Conservation (phyloP, 2,329 filamentous ascomycete species). For the Botryosphaeria dothidea region DNA sequence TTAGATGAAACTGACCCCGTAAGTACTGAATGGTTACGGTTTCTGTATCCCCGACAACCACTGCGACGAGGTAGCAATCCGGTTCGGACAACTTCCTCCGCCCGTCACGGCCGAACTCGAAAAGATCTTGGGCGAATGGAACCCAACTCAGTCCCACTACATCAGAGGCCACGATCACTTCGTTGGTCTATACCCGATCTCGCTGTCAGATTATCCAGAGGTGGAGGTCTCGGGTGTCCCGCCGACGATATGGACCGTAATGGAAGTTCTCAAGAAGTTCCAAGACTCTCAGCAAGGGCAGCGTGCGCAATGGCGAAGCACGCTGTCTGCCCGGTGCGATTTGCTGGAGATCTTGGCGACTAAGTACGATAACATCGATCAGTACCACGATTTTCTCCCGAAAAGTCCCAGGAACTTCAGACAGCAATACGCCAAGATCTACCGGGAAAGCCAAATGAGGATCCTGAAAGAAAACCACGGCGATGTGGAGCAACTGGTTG, state of each 20-base stretch:
- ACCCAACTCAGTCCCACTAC: slow-evolving; percentile 27
- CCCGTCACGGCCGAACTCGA: slow-evolving; percentile 26
- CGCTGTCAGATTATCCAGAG: slow-evolving; percentile 24
- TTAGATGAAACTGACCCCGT: not conserved
- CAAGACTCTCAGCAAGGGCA: not conserved
- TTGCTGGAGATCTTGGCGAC: slow-evolving; percentile 28
- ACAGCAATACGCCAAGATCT: slow-evolving; percentile 39
- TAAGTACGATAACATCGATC: slow-evolving; percentile 28
- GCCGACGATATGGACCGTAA: slow-evolving; percentile 34
- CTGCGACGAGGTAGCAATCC: slow-evolving; percentile 47
- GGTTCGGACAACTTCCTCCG: slow-evolving; percentile 42
- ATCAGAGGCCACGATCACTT: slow-evolving; percentile 35
- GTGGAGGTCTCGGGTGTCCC: slow-evolving; percentile 37
- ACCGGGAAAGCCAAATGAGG: slow-evolving; percentile 36
- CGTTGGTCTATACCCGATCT: slow-evolving; percentile 33
- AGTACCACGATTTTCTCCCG: slow-evolving; percentile 22
- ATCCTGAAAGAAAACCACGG: slow-evolving; percentile 27
- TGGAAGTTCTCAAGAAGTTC: slow-evolving; percentile 27
- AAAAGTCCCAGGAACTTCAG: slow-evolving; percentile 31
- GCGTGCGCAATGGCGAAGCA: slow-evolving; percentile 21
- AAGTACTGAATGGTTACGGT: slow-evolving; percentile 54
- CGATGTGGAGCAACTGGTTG: not conserved
- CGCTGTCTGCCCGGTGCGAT: slow-evolving; percentile 13
- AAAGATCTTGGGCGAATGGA: slow-evolving; percentile 22
- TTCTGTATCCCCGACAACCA: slow-evolving; percentile 52